phyloP scores from a whole-genome alignment of 2,329 filamentous ascomycete genomes.

The Aureobasidium vineae region DNA sequence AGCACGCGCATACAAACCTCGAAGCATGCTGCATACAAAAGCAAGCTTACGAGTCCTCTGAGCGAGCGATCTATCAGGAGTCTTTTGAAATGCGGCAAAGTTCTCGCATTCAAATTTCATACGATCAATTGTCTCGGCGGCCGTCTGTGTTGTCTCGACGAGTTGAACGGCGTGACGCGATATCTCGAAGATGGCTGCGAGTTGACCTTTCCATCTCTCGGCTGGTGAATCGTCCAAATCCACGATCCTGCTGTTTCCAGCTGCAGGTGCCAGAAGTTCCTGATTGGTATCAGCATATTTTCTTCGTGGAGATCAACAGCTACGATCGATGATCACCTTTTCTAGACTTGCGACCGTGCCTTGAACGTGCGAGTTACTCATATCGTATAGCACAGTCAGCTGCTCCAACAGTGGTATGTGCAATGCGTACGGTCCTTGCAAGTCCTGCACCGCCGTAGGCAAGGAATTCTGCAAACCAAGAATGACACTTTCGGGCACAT shows the following conservation, averaged over 20 bases:
- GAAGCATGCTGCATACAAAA: not conserved
- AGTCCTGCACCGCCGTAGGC: not conserved
- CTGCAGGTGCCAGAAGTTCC: not conserved
- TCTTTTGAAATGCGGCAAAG: not conserved
- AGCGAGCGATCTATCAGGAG: not conserved
- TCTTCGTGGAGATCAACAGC: not conserved
- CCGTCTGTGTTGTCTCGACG: not conserved
- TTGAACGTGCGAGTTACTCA: not conserved
- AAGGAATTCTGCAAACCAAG: not conserved
- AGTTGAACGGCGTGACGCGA: not conserved
- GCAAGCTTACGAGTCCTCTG: not conserved
- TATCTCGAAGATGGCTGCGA: conserved; percentile 1
- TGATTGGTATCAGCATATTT: not conserved
- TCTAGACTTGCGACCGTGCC: not conserved
- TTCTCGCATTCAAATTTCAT: not conserved
- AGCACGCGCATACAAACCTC: not conserved
- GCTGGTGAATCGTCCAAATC: not conserved
- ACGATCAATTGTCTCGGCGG: not conserved
- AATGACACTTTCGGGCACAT: not conserved
- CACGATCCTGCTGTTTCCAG: not conserved
- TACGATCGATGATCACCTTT: not conserved
- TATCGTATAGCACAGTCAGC: not conserved
- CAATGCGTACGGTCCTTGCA: not conserved
- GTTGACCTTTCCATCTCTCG: not conserved
- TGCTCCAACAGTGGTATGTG: conserved; percentile 4